phyloP scores from a whole-genome alignment of 2,329 filamentous ascomycete genomes.

The Pestalotiopsis sp. region DNA sequence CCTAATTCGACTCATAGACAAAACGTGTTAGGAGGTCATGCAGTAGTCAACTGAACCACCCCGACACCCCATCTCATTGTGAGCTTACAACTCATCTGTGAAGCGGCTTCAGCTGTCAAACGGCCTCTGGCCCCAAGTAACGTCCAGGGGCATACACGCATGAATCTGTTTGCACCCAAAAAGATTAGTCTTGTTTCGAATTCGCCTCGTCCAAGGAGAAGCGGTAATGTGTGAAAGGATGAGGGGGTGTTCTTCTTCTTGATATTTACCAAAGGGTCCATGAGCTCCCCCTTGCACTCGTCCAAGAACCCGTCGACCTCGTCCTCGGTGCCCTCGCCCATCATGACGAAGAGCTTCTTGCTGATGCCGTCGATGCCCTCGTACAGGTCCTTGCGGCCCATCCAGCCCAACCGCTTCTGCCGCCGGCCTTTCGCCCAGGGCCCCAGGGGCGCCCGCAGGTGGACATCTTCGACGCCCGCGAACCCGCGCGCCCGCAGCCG shows the following conservation, averaged over 20 bases:
- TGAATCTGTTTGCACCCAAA: constrained; percentile 15
- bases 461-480: constrained; percentile 18
- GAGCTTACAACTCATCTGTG: background rate
- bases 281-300: constrained; percentile 16
- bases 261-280: constrained; percentile 14
- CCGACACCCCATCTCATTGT: too few species aligned
- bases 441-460: constrained; percentile 17
- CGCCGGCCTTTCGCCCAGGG: constrained; percentile 12
- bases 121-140: constrained; percentile 18
- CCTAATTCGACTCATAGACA: too few species aligned
- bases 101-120: constrained; percentile 9
- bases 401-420: constrained; percentile 17
- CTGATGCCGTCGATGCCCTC: constrained; percentile 23
- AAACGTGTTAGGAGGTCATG: too few species aligned
- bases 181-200: background rate
- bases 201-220: background rate
- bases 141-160: constrained; percentile 17
- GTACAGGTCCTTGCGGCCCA: constrained; percentile 22
- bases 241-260: background rate
- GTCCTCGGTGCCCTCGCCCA: constrained; percentile 21
- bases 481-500: constrained; percentile 21
- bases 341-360: constrained; percentile 25
- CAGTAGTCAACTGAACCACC: too few species aligned
- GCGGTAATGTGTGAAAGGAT: background rate
- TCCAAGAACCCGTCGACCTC: constrained; percentile 16